These are phyloP conservation scores for Penicillium paxilli DNA, from an alignment of 495 filamentous ascomycete genomes.

Conservation along the genomic window DNA sequence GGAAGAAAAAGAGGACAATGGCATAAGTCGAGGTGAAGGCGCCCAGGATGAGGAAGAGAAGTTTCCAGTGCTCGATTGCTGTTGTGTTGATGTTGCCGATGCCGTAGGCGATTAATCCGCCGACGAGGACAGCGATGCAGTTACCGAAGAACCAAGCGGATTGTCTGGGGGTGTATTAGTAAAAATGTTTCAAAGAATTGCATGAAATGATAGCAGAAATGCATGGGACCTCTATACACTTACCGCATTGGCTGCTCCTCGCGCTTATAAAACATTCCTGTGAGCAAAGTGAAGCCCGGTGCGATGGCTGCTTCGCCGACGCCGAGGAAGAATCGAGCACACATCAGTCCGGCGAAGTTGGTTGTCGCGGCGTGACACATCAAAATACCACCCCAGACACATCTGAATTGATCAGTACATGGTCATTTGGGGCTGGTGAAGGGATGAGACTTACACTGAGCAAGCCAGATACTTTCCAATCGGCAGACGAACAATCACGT, in stretches of 20 bases:
- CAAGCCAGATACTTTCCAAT: constrained; percentile 51
- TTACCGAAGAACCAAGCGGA: constrained; percentile 61
- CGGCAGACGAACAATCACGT: constrained; percentile 56
- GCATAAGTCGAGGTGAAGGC: constrained; percentile 54
- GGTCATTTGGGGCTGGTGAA: neutral
- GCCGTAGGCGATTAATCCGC: constrained; percentile 55
- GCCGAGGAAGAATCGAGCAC: constrained; percentile 55
- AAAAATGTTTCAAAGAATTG: too few relatives aligned
- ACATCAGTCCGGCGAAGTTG: constrained; percentile 50
- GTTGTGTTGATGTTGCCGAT: constrained; percentile 51
- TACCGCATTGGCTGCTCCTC: constrained; percentile 52
- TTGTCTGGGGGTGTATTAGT: constrained; percentile 10
- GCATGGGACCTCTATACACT: too few relatives aligned
- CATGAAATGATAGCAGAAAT: too few relatives aligned
- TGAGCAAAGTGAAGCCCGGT: constrained; percentile 35
- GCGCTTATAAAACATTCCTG: constrained; percentile 52
- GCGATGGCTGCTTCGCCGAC: constrained; percentile 55
- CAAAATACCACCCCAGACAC: constrained; percentile 35
- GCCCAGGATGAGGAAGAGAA: constrained; percentile 62
- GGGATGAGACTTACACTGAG: constrained; percentile 23
- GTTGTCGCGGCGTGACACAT: constrained; percentile 48
- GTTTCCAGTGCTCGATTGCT: constrained; percentile 35
- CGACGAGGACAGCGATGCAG: constrained; percentile 59
- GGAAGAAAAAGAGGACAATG: constrained; percentile 44
- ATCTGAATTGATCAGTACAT: constrained; percentile 16